Evolutionary conservation across 1,139 yeast species (phyloP), one percentile per base, ranked within the genome.

Genomic region (Nakaseomyces kungkrabaensis): DNA sequence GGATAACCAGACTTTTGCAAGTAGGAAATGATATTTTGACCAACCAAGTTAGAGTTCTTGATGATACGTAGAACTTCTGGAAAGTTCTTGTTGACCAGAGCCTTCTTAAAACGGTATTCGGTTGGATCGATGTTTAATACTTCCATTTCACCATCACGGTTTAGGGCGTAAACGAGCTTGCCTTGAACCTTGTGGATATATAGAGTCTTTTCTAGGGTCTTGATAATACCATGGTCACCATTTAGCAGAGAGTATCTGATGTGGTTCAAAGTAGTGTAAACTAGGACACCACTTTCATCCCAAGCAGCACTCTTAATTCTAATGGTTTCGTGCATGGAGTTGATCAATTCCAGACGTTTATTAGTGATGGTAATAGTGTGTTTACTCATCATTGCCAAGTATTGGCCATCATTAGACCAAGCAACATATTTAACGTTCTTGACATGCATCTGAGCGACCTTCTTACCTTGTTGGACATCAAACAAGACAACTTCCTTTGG

Each of bases 271-370:
- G 99, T 94, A 27, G 97, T 85, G 69, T 90, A 94, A 59, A 94
- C 76, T 66, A 94, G 76, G 38, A 94, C 95, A 46, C 94, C 94
- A 46, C 87, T 75, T 60, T 89, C 97, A 67, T 92, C 98, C 97
- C 97, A 94, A 10, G 96, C 89, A 46, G 97, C 97, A 72, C 95
- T 84, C 74, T 94, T 94, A 63, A 94, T 88, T 68, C 98, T 78
- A 59, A 94, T 92, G 4, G 98, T 92, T 72, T 94, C 99, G 66
- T 90, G 97, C 79, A 90, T 77, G 4, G 95, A 82, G 49, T 92
- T 83, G 43, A 89, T 75, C 55, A 82, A 72, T 65, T 88, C 89
- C 61, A 92, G 76, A 57, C 81, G 82, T 67, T 80, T 85, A 61
- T 81, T 84, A 33, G 88, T 95, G 61, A 92, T 82, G 8, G 96